phyloP scores from a whole-genome alignment of 805 yeast genomes.

The Yamadazyma nakazawae region DNA sequence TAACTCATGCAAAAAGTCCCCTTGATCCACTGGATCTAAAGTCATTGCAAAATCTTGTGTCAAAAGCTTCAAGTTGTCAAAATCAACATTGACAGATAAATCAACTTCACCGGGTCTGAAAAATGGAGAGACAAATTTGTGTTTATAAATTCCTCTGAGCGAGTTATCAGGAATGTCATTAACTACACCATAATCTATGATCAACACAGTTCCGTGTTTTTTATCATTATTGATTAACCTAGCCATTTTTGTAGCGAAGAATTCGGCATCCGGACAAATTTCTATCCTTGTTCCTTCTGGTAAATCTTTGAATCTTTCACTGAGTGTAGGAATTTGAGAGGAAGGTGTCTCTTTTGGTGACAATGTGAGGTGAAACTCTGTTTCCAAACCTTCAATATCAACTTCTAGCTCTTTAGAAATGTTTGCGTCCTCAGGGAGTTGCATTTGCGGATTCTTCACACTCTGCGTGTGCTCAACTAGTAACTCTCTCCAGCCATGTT shows the following conservation, averaged over 20 bases:
- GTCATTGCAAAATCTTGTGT: conserved; percentile 14
- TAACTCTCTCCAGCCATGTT: conserved; percentile 75
- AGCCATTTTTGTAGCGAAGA: conserved; percentile 52
- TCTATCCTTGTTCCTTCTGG: conserved; percentile 62
- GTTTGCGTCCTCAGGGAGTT: conserved; percentile 19
- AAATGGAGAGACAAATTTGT: conserved; percentile 72
- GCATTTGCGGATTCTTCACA: conserved; percentile 32
- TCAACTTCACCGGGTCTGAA: conserved; percentile 77
- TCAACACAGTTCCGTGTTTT: conserved; percentile 58
- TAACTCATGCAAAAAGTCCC: conserved; percentile 71
- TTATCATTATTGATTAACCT: conserved; percentile 39
- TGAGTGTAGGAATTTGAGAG: conserved; percentile 51
- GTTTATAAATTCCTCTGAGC: conserved; percentile 69
- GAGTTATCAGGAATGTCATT: conserved; percentile 65
- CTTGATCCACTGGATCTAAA: conserved; percentile 69
- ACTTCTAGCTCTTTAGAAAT: conserved; percentile 7
- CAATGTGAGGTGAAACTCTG: conserved; percentile 54
- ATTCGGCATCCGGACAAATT: conserved; percentile 70
- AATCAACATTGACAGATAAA: conserved; percentile 81
- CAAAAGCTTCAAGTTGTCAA: conserved; percentile 46
- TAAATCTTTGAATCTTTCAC: conserved; percentile 49
- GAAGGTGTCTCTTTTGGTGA: conserved; percentile 61
- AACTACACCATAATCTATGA: conserved; percentile 76
- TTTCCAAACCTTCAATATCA: conserved; percentile 13
- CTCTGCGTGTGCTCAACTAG: conserved; percentile 55